Base-by-base conservation (phyloP, 1,284 basidiomycete genomes). In the Irpex sp. region DNA sequence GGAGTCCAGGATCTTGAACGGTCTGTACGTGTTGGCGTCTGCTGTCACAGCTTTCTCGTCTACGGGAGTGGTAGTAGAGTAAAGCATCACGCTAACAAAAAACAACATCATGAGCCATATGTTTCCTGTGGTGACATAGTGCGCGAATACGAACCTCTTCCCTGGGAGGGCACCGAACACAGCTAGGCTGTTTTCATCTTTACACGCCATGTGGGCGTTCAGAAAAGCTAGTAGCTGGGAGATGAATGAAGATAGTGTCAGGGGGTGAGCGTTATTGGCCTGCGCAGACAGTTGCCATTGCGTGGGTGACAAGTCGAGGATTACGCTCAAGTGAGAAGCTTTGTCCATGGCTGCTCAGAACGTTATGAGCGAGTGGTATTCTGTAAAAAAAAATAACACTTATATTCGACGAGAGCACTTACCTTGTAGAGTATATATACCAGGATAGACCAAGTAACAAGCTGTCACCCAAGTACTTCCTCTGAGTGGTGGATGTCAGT, bases 161-260 rank as follows among this genome's bases (percentile, higher is more conserved):
- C 88, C 88, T 2, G 91, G 91, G 63, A 94, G 83, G 5, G 94
- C 95, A 5, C 89, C 96, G 73, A 96, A 97, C 54, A 98, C 91
- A 3, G 95, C 92, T 15, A 98, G 81, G 5, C 92, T 88, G 74
- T 98, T 99, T 71, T 96, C 94, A 78, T 96, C 92, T 67, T 91
- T 87, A 69, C 89, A 85, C 0, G 96, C 95, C 64, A 97, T 85
- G 77, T 98, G 96, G 0, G 95, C 87, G 71, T 99, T 98, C 69
- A 97, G 80, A 71, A 98, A 97, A 21, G 94, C 90, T 64, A 97
- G 85, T 11, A 97, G 81, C 68, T 94, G 91, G 0, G 89, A 85
- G 59, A 95, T 79, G 75, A 95, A 95, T 1, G 82, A 73, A 26
- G 82, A 74, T 31, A 96, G 80, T 0, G 86, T 74, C 9, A 95